phyloP scores from a whole-genome alignment of 73 alveolate genomes.

The Symbiodinium natans region DNA sequence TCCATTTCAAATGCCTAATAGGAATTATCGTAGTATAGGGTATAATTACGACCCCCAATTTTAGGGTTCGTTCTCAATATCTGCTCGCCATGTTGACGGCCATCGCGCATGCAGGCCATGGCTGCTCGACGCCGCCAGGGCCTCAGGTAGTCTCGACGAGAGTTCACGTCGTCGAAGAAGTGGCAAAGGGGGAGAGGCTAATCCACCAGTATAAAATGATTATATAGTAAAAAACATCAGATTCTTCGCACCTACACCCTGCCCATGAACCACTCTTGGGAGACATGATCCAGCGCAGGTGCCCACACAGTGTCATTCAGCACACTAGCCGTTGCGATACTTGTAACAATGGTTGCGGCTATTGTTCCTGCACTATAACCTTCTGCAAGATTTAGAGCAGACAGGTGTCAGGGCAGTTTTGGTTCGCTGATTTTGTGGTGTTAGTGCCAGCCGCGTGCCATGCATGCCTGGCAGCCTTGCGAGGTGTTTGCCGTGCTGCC shows the following conservation, averaged over 20 bases:
- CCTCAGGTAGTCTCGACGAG: background rate
- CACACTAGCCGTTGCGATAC: background rate
- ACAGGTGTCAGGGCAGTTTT: background rate
- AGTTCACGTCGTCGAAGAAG: background rate
- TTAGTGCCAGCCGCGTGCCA: too few species aligned
- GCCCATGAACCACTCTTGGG: too few species aligned
- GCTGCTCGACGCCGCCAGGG: background rate
- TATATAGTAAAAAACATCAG: background rate
- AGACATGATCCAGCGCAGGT: background rate
- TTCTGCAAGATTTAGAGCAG: background rate
- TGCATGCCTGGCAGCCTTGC: too few species aligned
- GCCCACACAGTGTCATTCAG: background rate
- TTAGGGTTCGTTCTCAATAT: background rate
- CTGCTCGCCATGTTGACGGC: background rate
- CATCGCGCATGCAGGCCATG: background rate
- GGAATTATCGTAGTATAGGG: background rate
- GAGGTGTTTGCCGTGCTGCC: background rate
- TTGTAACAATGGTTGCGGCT: background rate
- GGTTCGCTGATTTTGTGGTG: background rate
- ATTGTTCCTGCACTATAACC: background rate
- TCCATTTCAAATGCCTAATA: background rate
- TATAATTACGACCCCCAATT: background rate
- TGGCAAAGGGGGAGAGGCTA: background rate
- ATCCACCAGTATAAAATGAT: background rate
- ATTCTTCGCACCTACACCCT: too few species aligned